Evolutionary conservation across 2,329 filamentous ascomycete species (phyloP), one percentile per base, ranked within the genome.

Genomic region (Aaosphaeria arxii): DNA sequence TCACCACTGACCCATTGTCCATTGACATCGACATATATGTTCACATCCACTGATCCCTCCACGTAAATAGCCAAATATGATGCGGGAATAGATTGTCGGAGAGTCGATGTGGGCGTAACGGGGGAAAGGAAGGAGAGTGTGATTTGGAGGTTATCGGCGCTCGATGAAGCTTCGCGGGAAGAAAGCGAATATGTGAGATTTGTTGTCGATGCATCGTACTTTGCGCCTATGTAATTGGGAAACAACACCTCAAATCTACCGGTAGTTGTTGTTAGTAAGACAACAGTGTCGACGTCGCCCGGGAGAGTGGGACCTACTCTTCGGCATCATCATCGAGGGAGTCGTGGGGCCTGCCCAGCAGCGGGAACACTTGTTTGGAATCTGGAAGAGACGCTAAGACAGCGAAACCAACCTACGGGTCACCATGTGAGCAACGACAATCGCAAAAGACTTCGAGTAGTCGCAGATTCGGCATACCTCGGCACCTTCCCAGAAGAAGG

Each of bases 1-100:
- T 91, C 80, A 13, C 89, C 89, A 61, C 86, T 94, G 50, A 90
- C 86, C 89, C 89, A 95, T 63, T 91, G 84, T 32, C 74, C 74
- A 48, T 77, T 77, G 32, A 76, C 61, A 46, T 77, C 74, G 39
- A 77, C 61, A 55, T 78, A 78, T 6, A 78, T 57, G 49, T 73
- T 66, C 31, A 78, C 56, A 50, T 77, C 66, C 44, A 85, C 81
- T 53, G 75, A 76, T 5, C 88, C 89, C 51, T 84, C 78, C 9
- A 88, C 87, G 59, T 84, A 72, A 38, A 92, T 77, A 5, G 82
- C 87, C 52, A 95, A 63, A 65, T 95, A 95, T 29, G 86, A 85
- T 7, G 89, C 89, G n/a, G 90, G 90, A 31, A 94, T 81, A 11
- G 87, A 85, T 74, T 92, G 88, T 54, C 88, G 81, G 59, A 91